Evolutionary conservation across 768 basidiomycete species (phyloP).

Genomic region (Saitozyma sp.): DNA sequence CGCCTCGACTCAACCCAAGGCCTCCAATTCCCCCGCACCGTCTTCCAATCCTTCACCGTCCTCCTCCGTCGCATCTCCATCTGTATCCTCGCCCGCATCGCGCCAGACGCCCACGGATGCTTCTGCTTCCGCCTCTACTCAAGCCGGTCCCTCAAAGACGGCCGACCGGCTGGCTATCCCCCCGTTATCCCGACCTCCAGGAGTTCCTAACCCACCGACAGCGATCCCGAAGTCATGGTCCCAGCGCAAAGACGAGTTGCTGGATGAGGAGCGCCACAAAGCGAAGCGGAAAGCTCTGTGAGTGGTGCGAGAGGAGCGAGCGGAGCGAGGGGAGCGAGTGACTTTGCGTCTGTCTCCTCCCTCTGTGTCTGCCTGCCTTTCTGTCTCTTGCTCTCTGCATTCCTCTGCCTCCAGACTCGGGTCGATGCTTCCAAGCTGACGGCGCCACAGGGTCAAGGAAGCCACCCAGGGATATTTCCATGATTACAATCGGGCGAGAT

Average conservation of each 20-base stretch:
- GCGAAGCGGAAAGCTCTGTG: slow-evolving; percentile 62
- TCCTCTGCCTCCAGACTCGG: no score
- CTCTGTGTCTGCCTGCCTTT: no score
- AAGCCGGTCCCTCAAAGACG: no score
- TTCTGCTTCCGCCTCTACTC: no score
- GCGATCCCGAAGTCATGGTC: slow-evolving; percentile 63
- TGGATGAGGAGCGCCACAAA: slow-evolving; percentile 70
- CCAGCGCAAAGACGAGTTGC: slow-evolving; percentile 65
- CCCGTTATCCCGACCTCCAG: slow-evolving; percentile 63
- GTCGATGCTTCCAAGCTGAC: background rate
- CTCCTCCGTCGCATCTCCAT: no score
- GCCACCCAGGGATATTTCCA: slow-evolving; percentile 81
- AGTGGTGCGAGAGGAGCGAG: slow-evolving; percentile 20
- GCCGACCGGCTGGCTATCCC: background rate
- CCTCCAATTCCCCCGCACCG: background rate
- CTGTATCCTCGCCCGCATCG: no score
- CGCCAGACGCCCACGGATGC: no score
- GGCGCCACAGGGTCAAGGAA: slow-evolving; percentile 59
- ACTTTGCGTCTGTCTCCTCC: no score
- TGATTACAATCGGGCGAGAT: slow-evolving; percentile 75
- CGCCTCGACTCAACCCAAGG: no score
- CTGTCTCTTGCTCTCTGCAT: no score
- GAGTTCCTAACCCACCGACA: slow-evolving; percentile 69
- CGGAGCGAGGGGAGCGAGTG: no score
- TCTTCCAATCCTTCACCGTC: background rate